phyloP scores from a whole-genome alignment of 805 yeast species.

The Saccharomyces jurei region DNA sequence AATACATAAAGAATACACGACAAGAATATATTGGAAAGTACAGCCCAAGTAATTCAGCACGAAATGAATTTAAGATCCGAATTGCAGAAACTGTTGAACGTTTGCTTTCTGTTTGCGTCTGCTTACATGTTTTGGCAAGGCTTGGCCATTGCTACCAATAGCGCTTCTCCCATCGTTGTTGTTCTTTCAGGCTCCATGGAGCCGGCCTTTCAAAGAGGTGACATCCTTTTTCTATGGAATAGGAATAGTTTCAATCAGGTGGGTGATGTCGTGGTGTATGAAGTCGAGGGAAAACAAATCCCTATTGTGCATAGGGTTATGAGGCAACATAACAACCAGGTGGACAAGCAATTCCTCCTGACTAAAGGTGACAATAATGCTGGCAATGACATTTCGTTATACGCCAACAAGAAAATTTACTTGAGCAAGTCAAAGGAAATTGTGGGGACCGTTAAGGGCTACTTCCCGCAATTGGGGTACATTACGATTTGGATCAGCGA shows the following conservation, averaged over 20 bases:
- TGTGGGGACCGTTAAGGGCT: constrained; percentile 87
- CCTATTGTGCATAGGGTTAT: constrained; percentile 97
- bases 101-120: constrained; percentile 74
- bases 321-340: constrained; percentile 58
- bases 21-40: constrained; percentile 2
- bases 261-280: constrained; percentile 93
- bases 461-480: constrained; percentile 83
- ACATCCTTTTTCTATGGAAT: constrained; percentile 85
- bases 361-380: constrained; percentile 97
- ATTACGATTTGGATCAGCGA: constrained; percentile 87
- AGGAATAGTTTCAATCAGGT: constrained; percentile 57
- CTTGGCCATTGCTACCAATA: constrained; percentile 63
- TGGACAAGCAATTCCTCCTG: constrained; percentile 56
- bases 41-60: constrained; percentile 1
- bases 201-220: constrained; percentile 98
- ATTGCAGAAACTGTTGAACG: constrained; percentile 55
- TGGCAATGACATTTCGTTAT: constrained; percentile 80
- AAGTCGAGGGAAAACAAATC: constrained; percentile 65
- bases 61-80: constrained; percentile 56
- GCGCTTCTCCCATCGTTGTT: constrained; percentile 91
- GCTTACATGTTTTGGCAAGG: constrained; percentile 92
- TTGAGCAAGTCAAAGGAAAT: constrained; percentile 70
- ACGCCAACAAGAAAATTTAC: constrained; percentile 68
- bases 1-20: neutral
- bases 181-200: constrained; percentile 98